Base-by-base conservation (phyloP, 306 rosid species). In the Trifolium repens region DNA sequence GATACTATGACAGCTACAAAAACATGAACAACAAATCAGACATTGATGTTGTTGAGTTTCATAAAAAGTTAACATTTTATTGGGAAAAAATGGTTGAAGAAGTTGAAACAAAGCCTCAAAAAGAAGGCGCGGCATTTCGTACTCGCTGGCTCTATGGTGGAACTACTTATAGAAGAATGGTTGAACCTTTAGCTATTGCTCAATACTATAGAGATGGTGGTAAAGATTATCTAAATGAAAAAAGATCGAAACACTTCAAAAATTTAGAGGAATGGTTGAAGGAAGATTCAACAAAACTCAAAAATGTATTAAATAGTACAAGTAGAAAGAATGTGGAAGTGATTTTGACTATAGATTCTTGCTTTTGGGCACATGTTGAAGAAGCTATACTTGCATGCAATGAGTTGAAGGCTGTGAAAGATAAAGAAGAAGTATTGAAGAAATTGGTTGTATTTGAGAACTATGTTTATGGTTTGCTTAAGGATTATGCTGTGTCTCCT, bases 1-100 rank as follows among this genome's bases (percentile, higher is more conserved):
- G 93, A 10, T 92, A 90, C 80, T 92, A 90, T 47, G 97, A 92
- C 71, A 67, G 76, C 76, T 90, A 79, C 86, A 90, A 82, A 69
- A 78, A 49, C 9, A 15, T 1, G 52, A 0, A 1, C 15, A 2
- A 0, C 6, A 0, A 5, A 4, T 10, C 40, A 2, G 91, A 91
- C 72, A n/a, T 16, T 0, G 43, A 69, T 11, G 82, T 68, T 8
- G 37, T 54, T 0, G 52, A 0, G 73, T 88, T 2, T 19, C 70
- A 69, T 26, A 86, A 69, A 67, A 34, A 5, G 10, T 84, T 89
- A 47, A 80, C 22, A 14, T 34, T 8, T 9, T 89, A 89, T 67
- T 89, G 93, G 97, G 69, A 47, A 27, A 74, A 78, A 5, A 15
- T 43, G 84, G 93, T 92, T 1, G 80, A 60, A 61, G 92, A 88